These are phyloP conservation scores for Leccinum huronense DNA, from an alignment of 1,284 basidiomycete species.

Conservation along the genomic window DNA sequence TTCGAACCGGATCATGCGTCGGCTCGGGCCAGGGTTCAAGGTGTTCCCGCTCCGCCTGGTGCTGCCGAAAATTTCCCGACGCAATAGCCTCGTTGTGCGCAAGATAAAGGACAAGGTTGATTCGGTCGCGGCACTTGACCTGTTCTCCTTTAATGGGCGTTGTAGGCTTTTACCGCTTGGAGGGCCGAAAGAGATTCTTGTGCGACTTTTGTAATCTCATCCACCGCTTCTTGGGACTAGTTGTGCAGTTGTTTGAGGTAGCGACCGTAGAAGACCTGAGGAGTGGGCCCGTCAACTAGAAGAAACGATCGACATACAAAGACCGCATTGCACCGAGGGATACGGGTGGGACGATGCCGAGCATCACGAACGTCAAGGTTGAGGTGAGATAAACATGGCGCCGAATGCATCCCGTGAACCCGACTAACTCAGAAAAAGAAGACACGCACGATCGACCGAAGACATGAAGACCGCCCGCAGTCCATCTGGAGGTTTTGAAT, in stretches of 20 bases:
- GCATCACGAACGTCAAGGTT: constrained; percentile 88
- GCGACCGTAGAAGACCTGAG: constrained; percentile 90
- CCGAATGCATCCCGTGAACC: constrained; percentile 55
- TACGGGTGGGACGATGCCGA: constrained; percentile 91
- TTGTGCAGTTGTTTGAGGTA: constrained; percentile 92
- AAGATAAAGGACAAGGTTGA: constrained; percentile 74
- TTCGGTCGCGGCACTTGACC: constrained; percentile 63
- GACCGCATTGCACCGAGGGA: constrained; percentile 72
- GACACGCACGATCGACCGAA: constrained; percentile 74
- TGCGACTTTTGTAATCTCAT: constrained; percentile 91
- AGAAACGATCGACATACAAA: not conserved
- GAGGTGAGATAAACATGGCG: constrained; percentile 97
- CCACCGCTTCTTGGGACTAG: constrained; percentile 90
- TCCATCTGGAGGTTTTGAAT: constrained; percentile 91
- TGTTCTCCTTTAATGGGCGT: constrained; percentile 73
- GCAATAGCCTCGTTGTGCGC: constrained; percentile 91
- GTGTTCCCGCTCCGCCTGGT: constrained; percentile 95
- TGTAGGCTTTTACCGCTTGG: constrained; percentile 91
- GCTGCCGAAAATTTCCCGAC: constrained; percentile 85
- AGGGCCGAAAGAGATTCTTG: constrained; percentile 92
- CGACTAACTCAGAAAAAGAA: not conserved
- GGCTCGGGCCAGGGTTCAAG: constrained; percentile 45
- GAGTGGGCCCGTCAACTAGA: not conserved
- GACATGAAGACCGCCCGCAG: constrained; percentile 86
- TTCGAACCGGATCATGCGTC: constrained; percentile 73